Percentiles rank a stretch among this genome's conserved stretches.
phyloP scores from a whole-genome alignment of 2,329 filamentous ascomycete genomes.

The Apiospora phragmitis region DNA sequence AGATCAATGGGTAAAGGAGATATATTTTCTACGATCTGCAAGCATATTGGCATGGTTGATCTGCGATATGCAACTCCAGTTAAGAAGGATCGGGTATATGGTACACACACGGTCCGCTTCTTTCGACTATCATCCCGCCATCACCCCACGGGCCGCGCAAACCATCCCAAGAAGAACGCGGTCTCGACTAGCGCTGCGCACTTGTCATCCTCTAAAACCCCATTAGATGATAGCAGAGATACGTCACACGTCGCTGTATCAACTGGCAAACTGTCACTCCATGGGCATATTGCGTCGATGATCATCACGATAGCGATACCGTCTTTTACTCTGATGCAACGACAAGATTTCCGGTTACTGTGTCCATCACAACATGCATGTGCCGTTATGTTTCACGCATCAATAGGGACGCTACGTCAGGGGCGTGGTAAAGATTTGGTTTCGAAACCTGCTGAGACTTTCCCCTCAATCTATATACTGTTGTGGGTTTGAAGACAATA shows the following conservation, averaged over 20 bases:
- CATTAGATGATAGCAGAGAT: neutral
- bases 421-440: neutral
- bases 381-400: neutral
- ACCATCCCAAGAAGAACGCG: neutral
- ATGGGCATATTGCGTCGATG: neutral
- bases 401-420: neutral
- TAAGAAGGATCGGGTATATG: neutral
- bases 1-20: neutral
- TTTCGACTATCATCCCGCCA: slow-evolving; percentile 5
- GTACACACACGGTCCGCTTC: neutral
- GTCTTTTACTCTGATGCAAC: neutral
- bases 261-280: neutral
- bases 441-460: neutral
- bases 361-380: neutral
- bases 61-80: neutral
- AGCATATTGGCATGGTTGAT: neutral
- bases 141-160: slow-evolving; percentile 6
- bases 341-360: neutral
- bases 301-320: neutral
- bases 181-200: neutral
- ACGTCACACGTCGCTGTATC: neutral
- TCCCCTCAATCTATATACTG: neutral
- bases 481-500: neutral
- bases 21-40: neutral
- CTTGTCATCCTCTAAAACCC: neutral